Base-by-base conservation (phyloP, 495 filamentous ascomycete species). In the Neurospora sp. region DNA sequence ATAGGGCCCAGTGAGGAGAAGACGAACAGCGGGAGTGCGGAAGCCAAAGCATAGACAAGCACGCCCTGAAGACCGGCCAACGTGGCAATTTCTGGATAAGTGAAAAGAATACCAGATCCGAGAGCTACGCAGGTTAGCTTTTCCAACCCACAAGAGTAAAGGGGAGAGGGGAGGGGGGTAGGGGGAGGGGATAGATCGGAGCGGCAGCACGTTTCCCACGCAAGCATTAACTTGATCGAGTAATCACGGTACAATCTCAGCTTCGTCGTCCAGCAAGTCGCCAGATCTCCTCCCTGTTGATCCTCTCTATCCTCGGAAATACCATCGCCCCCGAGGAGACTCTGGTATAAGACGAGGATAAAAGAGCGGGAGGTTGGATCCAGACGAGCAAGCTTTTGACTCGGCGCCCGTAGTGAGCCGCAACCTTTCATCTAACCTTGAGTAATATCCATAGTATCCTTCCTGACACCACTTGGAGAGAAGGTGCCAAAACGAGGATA, bases 191-290 rank as follows among this genome's bases (percentile, higher is more conserved):
- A 77, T 73, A 76, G 78, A 83, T 83, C 78, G 81, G 84, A 90
- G 91, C 91, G 92, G 91, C 92, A 93, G 90, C 91, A 93, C 91
- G 79, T 92, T 94, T 89, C 91, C 88, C 92, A 93, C 92, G 91
- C 91, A 94, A 93, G 92, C 89, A 91, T 94, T 94, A 93, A 90
- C 91, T 93, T 93, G 92, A 91, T 93, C 92, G 92, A 93, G 92
- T 94, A 87, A 87, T 90, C 84, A 93, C 91, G 92, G 91, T 94
- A 87, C 89, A 88, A 89, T 93, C 91, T 94, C 91, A 94, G 91
- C 91, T 88, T 92, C 88, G 81, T 88, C 80, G 14, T 86, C 78
- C 74, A 71, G 27, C 81, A 82, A 73, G 71, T 45, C 72, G 40
- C 70, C 42, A 73, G 76, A 71, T 82, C 75, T 81, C 78, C 81